Conservation (phyloP, 2,329 filamentous ascomycete species). For the Nigrospora sphaerica region DNA sequence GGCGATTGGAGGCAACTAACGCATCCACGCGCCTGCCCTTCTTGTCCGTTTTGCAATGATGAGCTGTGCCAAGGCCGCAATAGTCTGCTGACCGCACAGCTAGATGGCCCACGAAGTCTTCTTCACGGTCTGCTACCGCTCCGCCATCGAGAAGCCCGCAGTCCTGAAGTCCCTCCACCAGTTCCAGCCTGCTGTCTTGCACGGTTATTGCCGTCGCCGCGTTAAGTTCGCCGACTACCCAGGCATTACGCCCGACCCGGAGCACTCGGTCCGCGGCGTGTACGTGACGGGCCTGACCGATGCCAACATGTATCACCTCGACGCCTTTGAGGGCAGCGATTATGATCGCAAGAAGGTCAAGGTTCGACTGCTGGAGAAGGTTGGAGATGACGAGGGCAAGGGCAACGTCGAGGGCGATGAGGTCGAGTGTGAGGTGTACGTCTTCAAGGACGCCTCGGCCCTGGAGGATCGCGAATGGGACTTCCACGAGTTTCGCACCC, state of each 20-base stretch:
- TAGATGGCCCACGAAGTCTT: constrained; percentile 83
- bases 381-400: not conserved
- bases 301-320: constrained; percentile 67
- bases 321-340: constrained; percentile 73
- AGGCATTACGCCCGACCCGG: constrained; percentile 55
- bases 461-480: constrained; percentile 81
- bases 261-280: constrained; percentile 62
- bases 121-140: constrained; percentile 72
- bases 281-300: constrained; percentile 73
- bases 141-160: constrained; percentile 37
- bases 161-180: constrained; percentile 44
- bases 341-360: constrained; percentile 27
- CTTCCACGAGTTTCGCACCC: constrained; percentile 71
- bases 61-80: not conserved
- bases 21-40: too few species aligned
- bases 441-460: constrained; percentile 42
- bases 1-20: too few species aligned
- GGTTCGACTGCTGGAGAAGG: constrained; percentile 24
- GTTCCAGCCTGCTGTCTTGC: constrained; percentile 69
- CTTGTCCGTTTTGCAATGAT: too few species aligned
- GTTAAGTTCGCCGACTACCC: constrained; percentile 73
- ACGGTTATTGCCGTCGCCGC: constrained; percentile 62
- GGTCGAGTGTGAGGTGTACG: constrained; percentile 55
- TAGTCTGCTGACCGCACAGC: constrained; percentile 5
- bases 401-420: constrained; percentile 26